Percentiles rank a stretch among this genome's conserved stretches.
Conservation (phyloP, 441 rosid genomes). For the Rhodomyrtus psidioides region DNA sequence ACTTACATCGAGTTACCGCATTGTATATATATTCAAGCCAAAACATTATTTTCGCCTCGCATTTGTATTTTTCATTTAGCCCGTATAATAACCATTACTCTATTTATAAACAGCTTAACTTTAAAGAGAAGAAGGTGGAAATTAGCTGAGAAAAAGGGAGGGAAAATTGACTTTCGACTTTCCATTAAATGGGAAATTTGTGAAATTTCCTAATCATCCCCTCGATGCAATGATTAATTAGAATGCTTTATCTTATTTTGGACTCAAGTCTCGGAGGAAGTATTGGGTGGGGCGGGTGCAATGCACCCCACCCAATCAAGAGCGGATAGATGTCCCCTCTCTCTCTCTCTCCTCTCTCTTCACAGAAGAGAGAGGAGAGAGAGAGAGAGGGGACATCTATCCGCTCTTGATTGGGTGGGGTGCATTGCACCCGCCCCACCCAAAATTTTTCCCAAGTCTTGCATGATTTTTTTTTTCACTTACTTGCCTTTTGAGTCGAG, state of each 20-base stretch:
- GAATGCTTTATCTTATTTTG: background rate
- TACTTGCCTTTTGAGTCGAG: background rate
- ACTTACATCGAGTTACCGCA: no score
- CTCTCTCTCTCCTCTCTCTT: no score
- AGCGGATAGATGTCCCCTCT: no score
- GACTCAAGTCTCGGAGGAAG: no score
- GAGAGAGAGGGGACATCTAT: no score
- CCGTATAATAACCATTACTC: background rate
- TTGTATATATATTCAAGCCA: background rate
- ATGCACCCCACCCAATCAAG: no score
- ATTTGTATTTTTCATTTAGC: background rate
- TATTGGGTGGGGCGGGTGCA: no score
- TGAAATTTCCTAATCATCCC: background rate
- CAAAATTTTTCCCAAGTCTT: background rate
- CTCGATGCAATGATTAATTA: background rate
- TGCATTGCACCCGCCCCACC: no score
- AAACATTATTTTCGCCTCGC: background rate
- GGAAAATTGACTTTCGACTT: background rate
- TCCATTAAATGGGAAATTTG: background rate
- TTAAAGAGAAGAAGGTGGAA: background rate
- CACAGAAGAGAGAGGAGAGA: no score
- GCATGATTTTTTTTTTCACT: background rate
- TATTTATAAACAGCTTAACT: background rate
- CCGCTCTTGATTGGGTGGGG: no score
- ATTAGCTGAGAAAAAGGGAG: background rate